Evolutionary conservation across 75 land plant genomes (phyloP), one percentile per base, ranked within the genome.

Genomic region (Pseudotsuga menziesii): DNA sequence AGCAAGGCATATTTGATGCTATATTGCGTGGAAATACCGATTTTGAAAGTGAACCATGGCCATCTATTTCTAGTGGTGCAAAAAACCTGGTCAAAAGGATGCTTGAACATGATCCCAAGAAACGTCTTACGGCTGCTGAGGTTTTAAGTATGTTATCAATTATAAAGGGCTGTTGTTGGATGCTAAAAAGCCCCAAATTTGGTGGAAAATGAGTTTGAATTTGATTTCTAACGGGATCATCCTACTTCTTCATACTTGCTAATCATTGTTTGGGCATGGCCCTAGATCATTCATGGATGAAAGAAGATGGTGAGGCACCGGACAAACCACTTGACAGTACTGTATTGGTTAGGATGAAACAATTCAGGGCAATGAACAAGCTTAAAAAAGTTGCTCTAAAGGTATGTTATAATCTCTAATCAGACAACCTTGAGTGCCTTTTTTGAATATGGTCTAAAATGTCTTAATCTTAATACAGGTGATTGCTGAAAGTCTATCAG

Each of bases 311-410:
- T 3, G 94, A 84, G 61, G 98, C 98, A 25, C 75, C 98, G 56
- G 98, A 96, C 81, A 87, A 91, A 80, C 98, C 98, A 56, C 80
- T 96, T 76, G 98, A 96, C 81, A 85, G 77, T 84, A 89, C 94
- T 59, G 98, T 96, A 19, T 73, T 96, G 57, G 79, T 79, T 36
- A 90, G 98, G 84, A 90, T 96, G 98, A 96, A 96, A 78, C 97
- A 96, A 72, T 96, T 96, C 85, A 85, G 95, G 61, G 98, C 98
- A 62, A 92, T 92, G 94, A 96, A 96, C 86, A 96, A 96, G 73
- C 88, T 96, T 27, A 96, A 96, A 67, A 96, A 96, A 87, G 89
- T 96, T 4, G 98, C 98, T 54, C 78, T 96, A 58, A 96, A 89
- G 91, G 97, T 94, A 32, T n/a, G 67, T 20, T 19, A 39, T 41